These are phyloP conservation scores for Zygnema circumcarinatum DNA, from an alignment of 139 green algal genomes.

Conservation along the genomic window DNA sequence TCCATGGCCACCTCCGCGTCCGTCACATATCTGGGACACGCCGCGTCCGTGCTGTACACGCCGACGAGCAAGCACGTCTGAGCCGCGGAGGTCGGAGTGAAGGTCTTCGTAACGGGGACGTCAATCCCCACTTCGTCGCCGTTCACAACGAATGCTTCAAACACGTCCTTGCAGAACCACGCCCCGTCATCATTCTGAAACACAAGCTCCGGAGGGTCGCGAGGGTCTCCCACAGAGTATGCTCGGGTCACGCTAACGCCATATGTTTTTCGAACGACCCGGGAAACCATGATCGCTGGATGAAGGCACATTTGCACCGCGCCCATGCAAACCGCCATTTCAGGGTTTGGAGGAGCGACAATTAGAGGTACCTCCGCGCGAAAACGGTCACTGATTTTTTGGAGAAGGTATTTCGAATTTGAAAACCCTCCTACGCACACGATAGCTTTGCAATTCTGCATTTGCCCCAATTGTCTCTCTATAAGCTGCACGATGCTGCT, in stretches of 20 bases:
- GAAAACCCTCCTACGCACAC: not conserved
- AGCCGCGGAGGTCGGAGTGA: not conserved
- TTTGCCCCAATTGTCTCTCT: not conserved
- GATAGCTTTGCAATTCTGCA: not conserved
- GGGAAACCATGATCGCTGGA: not conserved
- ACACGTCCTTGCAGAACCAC: not conserved
- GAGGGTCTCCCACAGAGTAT: not conserved
- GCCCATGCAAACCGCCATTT: not conserved
- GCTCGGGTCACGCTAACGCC: not conserved
- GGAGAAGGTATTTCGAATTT: not conserved
- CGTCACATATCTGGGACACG: not conserved
- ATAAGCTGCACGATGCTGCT: not conserved
- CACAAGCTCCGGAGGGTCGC: not conserved
- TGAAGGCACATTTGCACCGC: not conserved
- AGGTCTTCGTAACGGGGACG: not conserved
- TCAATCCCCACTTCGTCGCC: not conserved
- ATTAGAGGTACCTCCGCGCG: not conserved
- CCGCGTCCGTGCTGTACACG: not conserved
- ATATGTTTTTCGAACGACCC: not conserved
- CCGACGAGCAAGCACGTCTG: not conserved
- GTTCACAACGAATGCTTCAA: not conserved
- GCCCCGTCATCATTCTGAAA: not conserved
- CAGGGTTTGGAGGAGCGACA: not conserved
- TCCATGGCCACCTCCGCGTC: not conserved
- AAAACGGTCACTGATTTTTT: not conserved